Conservation (phyloP, 83 land plant genomes). For the Isoetes engelmannii region DNA sequence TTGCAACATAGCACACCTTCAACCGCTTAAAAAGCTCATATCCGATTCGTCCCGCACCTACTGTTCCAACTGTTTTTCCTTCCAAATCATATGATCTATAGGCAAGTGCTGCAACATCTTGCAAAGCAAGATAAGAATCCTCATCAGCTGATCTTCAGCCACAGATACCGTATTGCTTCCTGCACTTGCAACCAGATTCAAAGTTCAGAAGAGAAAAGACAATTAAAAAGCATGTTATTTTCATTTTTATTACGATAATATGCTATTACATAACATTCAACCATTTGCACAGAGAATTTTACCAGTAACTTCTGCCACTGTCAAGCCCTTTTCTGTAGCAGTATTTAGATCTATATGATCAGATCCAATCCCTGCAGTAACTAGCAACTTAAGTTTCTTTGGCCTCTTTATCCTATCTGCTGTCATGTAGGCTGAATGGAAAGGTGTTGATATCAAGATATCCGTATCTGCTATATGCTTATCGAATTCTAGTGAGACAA, state of each 20-base stretch:
- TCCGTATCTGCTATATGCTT: conserved; percentile 71
- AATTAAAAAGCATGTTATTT: no score
- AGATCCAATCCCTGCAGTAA: conserved; percentile 95
- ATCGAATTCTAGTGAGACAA: conserved; percentile 59
- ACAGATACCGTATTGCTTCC: conserved; percentile 87
- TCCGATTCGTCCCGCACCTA: conserved; percentile 89
- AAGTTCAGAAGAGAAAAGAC: no score
- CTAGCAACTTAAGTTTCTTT: conserved; percentile 67
- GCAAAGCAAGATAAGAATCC: conserved; percentile 72
- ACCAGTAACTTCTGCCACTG: conserved; percentile 91
- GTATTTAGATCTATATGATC: conserved; percentile 86
- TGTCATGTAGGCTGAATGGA: conserved; percentile 92
- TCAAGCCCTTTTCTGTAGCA: conserved; percentile 77
- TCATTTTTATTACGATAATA: no score
- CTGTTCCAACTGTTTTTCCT: conserved; percentile 80
- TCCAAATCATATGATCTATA: conserved; percentile 76
- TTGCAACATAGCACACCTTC: no score
- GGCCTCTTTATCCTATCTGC: conserved; percentile 84
- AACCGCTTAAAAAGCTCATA: conserved; percentile 62
- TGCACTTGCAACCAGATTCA: no score
- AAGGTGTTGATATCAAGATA: conserved; percentile 84
- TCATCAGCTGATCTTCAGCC: conserved; percentile 96
- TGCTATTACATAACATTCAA: no score
- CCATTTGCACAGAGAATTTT: no score
- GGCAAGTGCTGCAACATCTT: conserved; percentile 82